Conservation (phyloP, 2,329 filamentous ascomycete genomes). For the Scorias spongiosa region DNA sequence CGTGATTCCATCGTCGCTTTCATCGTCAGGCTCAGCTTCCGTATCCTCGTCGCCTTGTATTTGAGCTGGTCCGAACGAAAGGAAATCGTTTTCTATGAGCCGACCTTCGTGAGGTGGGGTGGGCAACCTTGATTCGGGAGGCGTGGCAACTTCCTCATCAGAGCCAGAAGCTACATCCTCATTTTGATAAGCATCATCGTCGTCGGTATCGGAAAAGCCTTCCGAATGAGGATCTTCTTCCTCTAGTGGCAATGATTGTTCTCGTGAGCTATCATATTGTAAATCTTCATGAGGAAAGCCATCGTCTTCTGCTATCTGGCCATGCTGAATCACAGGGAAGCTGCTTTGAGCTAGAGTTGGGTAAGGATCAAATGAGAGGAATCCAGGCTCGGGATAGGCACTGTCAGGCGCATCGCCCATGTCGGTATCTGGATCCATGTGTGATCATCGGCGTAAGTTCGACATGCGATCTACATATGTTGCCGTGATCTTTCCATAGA, state of each 20-base stretch:
- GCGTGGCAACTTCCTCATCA: conserved; percentile 11
- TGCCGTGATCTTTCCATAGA: too few relatives aligned
- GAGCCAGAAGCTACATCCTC: conserved; percentile 14
- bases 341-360: not conserved
- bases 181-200: conserved; percentile 9
- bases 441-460: too few relatives aligned
- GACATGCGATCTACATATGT: too few relatives aligned
- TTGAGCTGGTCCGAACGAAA: conserved; percentile 14
- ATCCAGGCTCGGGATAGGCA: not conserved
- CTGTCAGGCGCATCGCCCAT: not conserved
- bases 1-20: not conserved
- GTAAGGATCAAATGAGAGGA: not conserved
- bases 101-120: conserved; percentile 15
- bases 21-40: conserved; percentile 1
- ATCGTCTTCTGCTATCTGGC: not conserved
- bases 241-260: conserved; percentile 24
- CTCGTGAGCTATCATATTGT: conserved; percentile 3
- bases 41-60: conserved; percentile 4
- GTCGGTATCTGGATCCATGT: not conserved
- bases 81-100: conserved; percentile 16
- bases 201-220: conserved; percentile 9
- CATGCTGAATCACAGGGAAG: not conserved
- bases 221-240: conserved; percentile 21
- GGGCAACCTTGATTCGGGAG: not conserved
- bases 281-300: not conserved